Percentiles rank a stretch among this genome's conserved stretches.
Evolutionary conservation across 192 early-diverging fungal genomes (phyloP).

Genomic region (Jimgerdemannia lactiflua): DNA sequence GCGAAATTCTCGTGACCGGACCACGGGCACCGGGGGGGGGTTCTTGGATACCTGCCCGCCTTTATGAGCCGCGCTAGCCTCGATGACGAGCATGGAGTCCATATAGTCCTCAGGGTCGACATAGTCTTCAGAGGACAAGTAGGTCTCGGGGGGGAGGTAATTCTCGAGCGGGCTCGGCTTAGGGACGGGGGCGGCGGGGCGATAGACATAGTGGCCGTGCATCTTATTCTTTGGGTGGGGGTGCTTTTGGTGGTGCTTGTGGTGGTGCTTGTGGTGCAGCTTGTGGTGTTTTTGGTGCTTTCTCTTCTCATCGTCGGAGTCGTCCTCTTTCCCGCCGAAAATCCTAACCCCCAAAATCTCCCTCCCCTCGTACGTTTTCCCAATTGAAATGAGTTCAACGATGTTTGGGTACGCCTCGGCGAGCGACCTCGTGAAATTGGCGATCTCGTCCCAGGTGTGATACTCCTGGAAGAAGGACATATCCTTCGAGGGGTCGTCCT

Average conservation of each 20-base stretch:
- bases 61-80: not conserved
- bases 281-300: not conserved
- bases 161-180: no score
- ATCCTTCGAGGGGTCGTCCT: slow-evolving; percentile 23
- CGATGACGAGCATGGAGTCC: no score
- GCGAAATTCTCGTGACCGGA: not conserved
- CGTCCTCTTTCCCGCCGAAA: slow-evolving; percentile 4
- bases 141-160: no score
- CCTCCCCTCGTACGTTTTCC: slow-evolving; percentile 45
- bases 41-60: not conserved
- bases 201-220: not conserved
- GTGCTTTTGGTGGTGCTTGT: not conserved
- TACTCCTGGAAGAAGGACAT: slow-evolving; percentile 36
- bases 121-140: no score
- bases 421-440: slow-evolving; percentile 32
- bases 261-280: not conserved
- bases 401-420: slow-evolving; percentile 37
- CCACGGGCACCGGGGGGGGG: no score
- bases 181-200: no score
- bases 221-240: not conserved
- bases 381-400: slow-evolving; percentile 35
- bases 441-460: slow-evolving; percentile 40
- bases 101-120: no score
- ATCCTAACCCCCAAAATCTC: slow-evolving; percentile 44
- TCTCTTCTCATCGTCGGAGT: not conserved